phyloP scores from a whole-genome alignment of 148 eudicot genomes.

The Beta vulgaris region DNA sequence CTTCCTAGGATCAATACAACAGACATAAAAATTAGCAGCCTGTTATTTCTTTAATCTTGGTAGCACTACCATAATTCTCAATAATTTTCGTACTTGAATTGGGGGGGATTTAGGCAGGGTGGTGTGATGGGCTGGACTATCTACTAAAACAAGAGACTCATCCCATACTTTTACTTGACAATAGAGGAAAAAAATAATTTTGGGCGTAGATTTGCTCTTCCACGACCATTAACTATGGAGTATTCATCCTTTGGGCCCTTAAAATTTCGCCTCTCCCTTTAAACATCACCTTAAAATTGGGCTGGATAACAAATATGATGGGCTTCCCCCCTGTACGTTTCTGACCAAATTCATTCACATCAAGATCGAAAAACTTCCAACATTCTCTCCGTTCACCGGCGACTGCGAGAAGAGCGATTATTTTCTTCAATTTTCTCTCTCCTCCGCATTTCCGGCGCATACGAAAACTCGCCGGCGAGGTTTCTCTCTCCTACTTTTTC shows the following conservation, averaged over 20 bases:
- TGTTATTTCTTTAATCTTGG: no score
- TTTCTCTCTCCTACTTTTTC: constrained; percentile 3
- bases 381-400: constrained; percentile 20
- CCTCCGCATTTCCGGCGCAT: constrained; percentile 10
- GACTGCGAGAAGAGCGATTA: background rate
- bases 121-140: no score
- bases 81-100: no score
- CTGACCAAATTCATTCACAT: background rate
- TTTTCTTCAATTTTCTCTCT: background rate
- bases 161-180: no score
- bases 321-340: background rate
- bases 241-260: background rate
- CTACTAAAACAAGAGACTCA: no score
- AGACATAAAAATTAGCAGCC: no score
- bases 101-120: no score
- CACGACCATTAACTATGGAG: background rate
- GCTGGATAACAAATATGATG: background rate
- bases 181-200: no score
- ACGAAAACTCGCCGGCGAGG: background rate
- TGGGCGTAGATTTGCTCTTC: no score
- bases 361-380: background rate
- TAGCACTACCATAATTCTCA: no score
- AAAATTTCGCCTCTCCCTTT: background rate
- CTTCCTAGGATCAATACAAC: no score
- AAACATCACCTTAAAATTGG: no score